Base-by-base conservation (phyloP, 169 alveolate species). In the Cryptosporidium canis region DNA sequence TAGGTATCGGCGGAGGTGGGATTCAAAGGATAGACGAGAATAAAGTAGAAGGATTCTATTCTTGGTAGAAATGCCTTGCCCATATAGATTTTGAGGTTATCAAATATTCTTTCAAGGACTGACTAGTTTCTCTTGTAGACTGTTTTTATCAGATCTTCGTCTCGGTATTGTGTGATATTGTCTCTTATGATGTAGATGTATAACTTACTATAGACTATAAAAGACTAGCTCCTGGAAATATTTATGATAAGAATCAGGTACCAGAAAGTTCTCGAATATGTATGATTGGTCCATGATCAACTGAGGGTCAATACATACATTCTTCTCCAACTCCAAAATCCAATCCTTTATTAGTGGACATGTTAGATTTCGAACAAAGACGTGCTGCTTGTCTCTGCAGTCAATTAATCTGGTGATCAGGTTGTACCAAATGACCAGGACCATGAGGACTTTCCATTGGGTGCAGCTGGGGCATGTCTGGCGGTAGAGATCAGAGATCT, bases 341-440 rank as follows among this genome's bases (percentile, higher is more conserved):
- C 84, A 70, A 55, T 70, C 31, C 31, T 35, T 43, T 4, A 70
- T 24, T 7, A 70, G 6, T 51, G 84, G 84, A 21, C 84, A 70
- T 1, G 21, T 33, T 51, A 70, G 37, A n/a, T 8, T 70, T 70
- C 21, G 24, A 24, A 70, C 18, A 16, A 12, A 51, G 24, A 21
- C 9, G 9, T 7, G 18, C 6, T 51, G n/a, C 9, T n/a, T 31
- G 33, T 61, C 24, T 61, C 27, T 39, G 18, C n/a, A 18, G n/a
- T 61, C 12, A 4, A 8, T 18, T 14, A 51, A 7, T 51, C 4
- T 37, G 41, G 43, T 11, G 33, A 55, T 70, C 16, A 70, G 41
- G 16, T 70, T 70, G 39, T 58, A 70, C 84, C 84, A 70, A n/a
- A 70, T 29, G 33, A 70, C 31, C 39, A 37, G 6, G 1, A 70